A percentile compares a stretch with the other conserved stretches of the same genome.
These are phyloP conservation scores for Microbotryum silenes-acaulis DNA, from an alignment of 1,284 basidiomycete species.

Conservation along the genomic window DNA sequence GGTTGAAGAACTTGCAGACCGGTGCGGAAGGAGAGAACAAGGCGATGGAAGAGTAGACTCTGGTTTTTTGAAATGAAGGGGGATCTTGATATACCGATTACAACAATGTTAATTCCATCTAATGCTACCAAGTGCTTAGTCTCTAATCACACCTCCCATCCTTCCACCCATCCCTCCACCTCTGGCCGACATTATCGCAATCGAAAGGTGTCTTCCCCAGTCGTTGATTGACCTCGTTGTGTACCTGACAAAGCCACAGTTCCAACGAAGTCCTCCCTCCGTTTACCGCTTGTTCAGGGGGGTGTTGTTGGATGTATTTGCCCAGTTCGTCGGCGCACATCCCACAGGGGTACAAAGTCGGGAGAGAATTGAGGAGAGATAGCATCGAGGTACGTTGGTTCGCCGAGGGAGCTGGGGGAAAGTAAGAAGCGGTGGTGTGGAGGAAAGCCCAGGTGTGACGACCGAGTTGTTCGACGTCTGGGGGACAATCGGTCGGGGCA, in stretches of 20 bases:
- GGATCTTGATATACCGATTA: neutral
- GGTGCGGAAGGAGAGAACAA: constrained; percentile 9
- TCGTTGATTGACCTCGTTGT: constrained; percentile 81
- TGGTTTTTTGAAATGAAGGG: constrained; percentile 4
- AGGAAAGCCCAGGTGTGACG: constrained; percentile 92
- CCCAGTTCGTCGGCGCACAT: constrained; percentile 75
- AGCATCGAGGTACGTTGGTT: constrained; percentile 72
- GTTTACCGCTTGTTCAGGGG: constrained; percentile 57
- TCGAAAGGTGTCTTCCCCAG: constrained; percentile 75
- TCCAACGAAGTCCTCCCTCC: constrained; percentile 59
- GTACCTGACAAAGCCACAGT: constrained; percentile 78
- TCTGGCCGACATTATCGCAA: constrained; percentile 66
- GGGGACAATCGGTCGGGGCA: constrained; percentile 65
- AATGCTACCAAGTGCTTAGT: neutral
- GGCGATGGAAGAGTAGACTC: constrained; percentile 5
- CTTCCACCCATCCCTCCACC: constrained; percentile 82
- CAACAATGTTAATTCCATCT: neutral
- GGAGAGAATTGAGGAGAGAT: constrained; percentile 63
- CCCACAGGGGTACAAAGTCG: constrained; percentile 75
- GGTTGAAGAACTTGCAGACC: constrained; percentile 6
- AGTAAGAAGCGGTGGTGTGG: constrained; percentile 86
- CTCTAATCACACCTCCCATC: constrained; percentile 76
- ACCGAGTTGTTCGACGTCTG: constrained; percentile 77
- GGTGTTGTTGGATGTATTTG: constrained; percentile 54
- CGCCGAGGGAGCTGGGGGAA: constrained; percentile 66